A percentile compares a stretch with the other conserved stretches of the same genome.
Conservation (phyloP, 768 basidiomycete species). For the Pisolithus orientalis region DNA sequence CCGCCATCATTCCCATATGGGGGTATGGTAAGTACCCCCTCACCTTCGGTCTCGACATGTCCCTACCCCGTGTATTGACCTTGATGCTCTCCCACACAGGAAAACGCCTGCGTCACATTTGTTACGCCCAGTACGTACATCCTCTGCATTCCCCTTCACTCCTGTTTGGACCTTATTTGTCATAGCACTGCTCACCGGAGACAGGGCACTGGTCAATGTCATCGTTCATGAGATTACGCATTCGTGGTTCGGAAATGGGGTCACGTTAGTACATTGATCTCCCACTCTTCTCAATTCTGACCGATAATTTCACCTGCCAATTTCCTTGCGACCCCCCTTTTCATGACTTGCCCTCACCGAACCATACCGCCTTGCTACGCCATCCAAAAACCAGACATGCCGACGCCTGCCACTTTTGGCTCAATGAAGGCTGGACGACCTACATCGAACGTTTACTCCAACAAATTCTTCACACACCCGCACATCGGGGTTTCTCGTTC, state of each 20-base stretch:
- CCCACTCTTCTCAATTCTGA: neutral
- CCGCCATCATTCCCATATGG: conserved; percentile 93
- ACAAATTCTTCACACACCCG: conserved; percentile 62
- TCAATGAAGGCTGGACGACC: conserved; percentile 92
- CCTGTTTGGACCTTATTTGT: neutral
- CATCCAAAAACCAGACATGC: conserved; percentile 42
- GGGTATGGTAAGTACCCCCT: conserved; percentile 53
- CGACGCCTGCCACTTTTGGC: conserved; percentile 77
- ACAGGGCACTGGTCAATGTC: conserved; percentile 81
- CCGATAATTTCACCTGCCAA: neutral
- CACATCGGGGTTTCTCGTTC: conserved; percentile 75
- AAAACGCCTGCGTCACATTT: conserved; percentile 87
- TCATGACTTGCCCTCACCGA: too few relatives aligned
- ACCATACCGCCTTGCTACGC: too few relatives aligned
- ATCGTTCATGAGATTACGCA: conserved; percentile 85
- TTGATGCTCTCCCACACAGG: conserved; percentile 35
- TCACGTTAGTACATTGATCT: conserved; percentile 47
- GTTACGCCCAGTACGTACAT: conserved; percentile 67
- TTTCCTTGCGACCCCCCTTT: too few relatives aligned
- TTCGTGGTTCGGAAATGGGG: conserved; percentile 90
- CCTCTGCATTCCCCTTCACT: too few relatives aligned
- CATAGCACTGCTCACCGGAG: conserved; percentile 77
- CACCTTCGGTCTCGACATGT: too few relatives aligned
- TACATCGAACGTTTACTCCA: conserved; percentile 84
- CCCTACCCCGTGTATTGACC: too few relatives aligned